A percentile compares a stretch with the other conserved stretches of the same genome.
These are phyloP conservation scores for Dovyalis caffra DNA, from an alignment of 345 rosid species.

Conservation along the genomic window DNA sequence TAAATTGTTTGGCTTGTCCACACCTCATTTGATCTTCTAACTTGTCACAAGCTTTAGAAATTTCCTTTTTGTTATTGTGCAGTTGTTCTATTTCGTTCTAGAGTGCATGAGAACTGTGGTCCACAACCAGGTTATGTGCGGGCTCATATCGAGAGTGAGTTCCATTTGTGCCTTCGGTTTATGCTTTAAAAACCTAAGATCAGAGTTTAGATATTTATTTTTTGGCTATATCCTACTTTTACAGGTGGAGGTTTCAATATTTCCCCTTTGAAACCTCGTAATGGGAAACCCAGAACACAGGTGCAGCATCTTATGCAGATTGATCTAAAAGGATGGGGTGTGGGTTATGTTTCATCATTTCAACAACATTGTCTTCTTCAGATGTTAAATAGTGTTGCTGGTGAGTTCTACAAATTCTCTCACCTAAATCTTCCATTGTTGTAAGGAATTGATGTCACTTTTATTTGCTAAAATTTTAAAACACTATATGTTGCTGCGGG, in stretches of 20 bases:
- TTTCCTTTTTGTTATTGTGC: constrained; percentile 34
- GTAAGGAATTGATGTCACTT: not conserved
- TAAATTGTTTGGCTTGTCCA: constrained; percentile 27
- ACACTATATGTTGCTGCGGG: not conserved
- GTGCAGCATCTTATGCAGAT: constrained; percentile 97
- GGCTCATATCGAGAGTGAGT: constrained; percentile 95
- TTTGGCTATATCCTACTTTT: constrained; percentile 20
- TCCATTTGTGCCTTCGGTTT: constrained; percentile 11
- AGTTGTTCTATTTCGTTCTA: constrained; percentile 97
- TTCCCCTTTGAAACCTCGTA: constrained; percentile 74
- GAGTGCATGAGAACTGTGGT: constrained; percentile 92
- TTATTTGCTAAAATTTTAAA: not conserved
- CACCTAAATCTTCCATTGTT: not conserved
- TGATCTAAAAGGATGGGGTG: constrained; percentile 98
- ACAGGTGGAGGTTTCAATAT: constrained; percentile 98
- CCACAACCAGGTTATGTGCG: constrained; percentile 94
- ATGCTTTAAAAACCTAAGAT: constrained; percentile 6
- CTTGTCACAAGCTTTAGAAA: constrained; percentile 17
- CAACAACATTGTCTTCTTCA: constrained; percentile 99
- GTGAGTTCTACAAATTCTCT: constrained; percentile 38
- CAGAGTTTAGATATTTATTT: not conserved
- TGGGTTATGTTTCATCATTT: constrained; percentile 83
- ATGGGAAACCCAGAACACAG: constrained; percentile 86
- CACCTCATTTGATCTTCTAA: constrained; percentile 12
- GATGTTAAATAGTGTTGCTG: constrained; percentile 95